phyloP scores from a whole-genome alignment of 176 grass and related monocot species.

The Tillandsia leiboldiana region DNA sequence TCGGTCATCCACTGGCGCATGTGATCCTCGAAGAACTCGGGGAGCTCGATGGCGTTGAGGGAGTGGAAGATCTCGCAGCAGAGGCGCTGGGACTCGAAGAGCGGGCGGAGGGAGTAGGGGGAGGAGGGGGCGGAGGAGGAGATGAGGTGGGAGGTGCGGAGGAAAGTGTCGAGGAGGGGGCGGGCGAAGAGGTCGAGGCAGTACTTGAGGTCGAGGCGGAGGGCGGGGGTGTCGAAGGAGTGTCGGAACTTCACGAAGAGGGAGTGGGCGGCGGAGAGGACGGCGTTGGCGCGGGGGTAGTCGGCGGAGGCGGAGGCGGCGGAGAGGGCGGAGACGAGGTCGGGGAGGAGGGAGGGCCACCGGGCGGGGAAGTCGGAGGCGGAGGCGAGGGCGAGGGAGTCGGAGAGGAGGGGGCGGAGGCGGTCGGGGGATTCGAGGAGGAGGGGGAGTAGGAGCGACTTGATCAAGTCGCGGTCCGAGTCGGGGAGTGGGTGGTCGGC shows the following conservation, averaged over 20 bases:
- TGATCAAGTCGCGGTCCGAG: slow-evolving; percentile 56
- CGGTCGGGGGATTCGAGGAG: slow-evolving; percentile 60
- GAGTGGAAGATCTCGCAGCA: slow-evolving; percentile 92
- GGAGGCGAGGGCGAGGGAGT: slow-evolving; percentile 53
- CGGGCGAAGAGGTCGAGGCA: slow-evolving; percentile 68
- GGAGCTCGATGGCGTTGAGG: slow-evolving; percentile 86
- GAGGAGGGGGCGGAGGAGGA: slow-evolving; percentile 26
- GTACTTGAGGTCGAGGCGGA: slow-evolving; percentile 92
- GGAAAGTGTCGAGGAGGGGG: slow-evolving; percentile 75
- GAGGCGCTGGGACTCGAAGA: slow-evolving; percentile 76
- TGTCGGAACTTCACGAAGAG: slow-evolving; percentile 86
- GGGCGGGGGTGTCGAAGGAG: slow-evolving; percentile 61
- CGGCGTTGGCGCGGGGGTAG: slow-evolving; percentile 51
- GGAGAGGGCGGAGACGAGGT: slow-evolving; percentile 56
- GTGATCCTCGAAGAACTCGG: slow-evolving; percentile 97
- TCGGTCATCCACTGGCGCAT: slow-evolving; percentile 94
- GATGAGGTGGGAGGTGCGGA: slow-evolving; percentile 56
- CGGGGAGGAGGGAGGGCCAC: slow-evolving; percentile 77
- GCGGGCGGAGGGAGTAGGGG: slow-evolving; percentile 37
- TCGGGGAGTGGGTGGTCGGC: slow-evolving; percentile 32
- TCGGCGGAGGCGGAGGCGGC: slow-evolving; percentile 35
- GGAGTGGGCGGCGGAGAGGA: slow-evolving; percentile 54
- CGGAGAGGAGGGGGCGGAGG: slow-evolving; percentile 76
- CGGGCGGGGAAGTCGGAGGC: slow-evolving; percentile 59
- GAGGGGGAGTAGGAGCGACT: slow-evolving; percentile 65